Base-by-base conservation (phyloP, 257 asterid genomes). In the Przewalskia tangutica region DNA sequence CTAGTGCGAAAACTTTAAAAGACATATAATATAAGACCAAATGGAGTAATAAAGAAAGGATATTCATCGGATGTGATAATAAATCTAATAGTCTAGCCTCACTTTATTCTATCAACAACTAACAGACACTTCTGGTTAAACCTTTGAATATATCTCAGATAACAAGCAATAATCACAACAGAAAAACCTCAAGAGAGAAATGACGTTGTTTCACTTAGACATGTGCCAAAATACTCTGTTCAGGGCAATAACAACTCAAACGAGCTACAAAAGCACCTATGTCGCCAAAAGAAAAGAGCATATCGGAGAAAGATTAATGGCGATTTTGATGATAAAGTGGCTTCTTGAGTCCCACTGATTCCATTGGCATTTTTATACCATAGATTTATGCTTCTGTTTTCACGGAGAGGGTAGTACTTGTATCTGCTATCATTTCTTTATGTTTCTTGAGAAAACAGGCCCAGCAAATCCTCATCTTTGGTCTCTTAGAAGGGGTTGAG, bases 401-500 rank as follows among this genome's bases (percentile, higher is more conserved):
- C 68, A 56, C 20, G 8, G 5, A 38, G 46, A 58, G 14, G 14
- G 42, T 18, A 40, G 54, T 18, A 55, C 58, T 65, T n/a, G 82
- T 36, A 55, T 75, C 82, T 58, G 44, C 75, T 34, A 18, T 27
- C 34, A 63, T 44, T 12, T 48, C 63, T 38, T 50, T 20, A 32
- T 32, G 20, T 70, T 80, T 48, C 64, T 73, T 73, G 42, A 48
- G 70, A 48, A 34, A 20, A 44, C 40, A 68, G 5, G 75, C 51
- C n/a, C 63, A 71, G 11, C n/a, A 3, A 16, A 38, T 67, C 82
- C 80, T 77, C 81, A 80, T 48, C 84, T 84, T 77, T 7, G 84
- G 13, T 81, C 82, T 1, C 78, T 71, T 54, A 89, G 78, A 48
- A 89, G 88, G 23, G 89, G 91, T 64, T 77, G 81, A 73, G 88